Evolutionary conservation across 1,284 basidiomycete genomes (phyloP).

Genomic region (Pseudozyma sp.): DNA sequence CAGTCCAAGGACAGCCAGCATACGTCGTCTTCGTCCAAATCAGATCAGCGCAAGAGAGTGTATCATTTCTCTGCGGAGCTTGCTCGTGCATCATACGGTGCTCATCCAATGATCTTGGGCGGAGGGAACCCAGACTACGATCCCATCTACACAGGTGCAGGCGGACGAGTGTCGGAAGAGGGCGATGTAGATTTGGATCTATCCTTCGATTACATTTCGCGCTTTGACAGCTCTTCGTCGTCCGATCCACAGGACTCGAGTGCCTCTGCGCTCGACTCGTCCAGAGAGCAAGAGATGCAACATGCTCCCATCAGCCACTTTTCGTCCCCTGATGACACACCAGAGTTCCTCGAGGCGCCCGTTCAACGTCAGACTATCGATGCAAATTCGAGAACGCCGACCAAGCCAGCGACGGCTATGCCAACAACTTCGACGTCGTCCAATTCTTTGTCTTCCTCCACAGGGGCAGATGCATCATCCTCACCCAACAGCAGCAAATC

Average conservation of each 20-base stretch:
- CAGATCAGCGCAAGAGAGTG: slow-evolving; percentile 15
- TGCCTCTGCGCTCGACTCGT: slow-evolving; percentile 24
- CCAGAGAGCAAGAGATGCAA: slow-evolving; percentile 8
- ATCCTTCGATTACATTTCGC: slow-evolving; percentile 57
- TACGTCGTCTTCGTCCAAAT: background rate
- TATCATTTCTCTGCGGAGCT: slow-evolving; percentile 46
- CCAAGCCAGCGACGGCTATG: background rate
- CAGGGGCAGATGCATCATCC: slow-evolving; percentile 10
- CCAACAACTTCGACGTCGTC: slow-evolving; percentile 1
- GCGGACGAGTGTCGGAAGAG: slow-evolving; percentile 13
- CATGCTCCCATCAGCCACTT: slow-evolving; percentile 21
- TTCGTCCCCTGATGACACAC: slow-evolving; percentile 26
- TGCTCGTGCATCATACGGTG: slow-evolving; percentile 30
- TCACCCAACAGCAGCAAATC: slow-evolving; percentile 35
- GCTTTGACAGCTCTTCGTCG: slow-evolving; percentile 36
- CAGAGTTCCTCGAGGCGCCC: slow-evolving; percentile 15
- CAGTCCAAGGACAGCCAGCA: slow-evolving; percentile 1
- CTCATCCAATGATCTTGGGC: slow-evolving; percentile 16
- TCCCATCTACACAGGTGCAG: slow-evolving; percentile 7
- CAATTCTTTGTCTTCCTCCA: slow-evolving; percentile 2
- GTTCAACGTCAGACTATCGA: background rate
- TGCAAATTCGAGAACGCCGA: background rate
- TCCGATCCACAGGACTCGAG: slow-evolving; percentile 33
- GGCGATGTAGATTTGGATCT: slow-evolving; percentile 55
- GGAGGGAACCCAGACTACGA: slow-evolving; percentile 8